phyloP scores from a whole-genome alignment of 129 eudicot species.

The Chrysanthemum makinoi region DNA sequence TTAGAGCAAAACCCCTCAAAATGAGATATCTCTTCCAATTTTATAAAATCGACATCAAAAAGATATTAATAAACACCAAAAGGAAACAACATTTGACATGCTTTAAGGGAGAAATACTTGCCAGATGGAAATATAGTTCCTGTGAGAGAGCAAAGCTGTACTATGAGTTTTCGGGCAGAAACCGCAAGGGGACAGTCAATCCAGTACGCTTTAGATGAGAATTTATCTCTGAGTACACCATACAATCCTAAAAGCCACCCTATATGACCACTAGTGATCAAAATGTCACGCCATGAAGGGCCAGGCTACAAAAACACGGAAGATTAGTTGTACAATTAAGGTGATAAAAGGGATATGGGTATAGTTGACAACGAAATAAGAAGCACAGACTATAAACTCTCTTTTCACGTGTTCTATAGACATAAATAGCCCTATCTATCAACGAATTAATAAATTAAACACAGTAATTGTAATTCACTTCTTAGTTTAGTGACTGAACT shows the following conservation, averaged over 20 bases:
- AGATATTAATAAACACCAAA: neutral
- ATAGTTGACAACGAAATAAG: conserved; percentile 8
- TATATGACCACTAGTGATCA: conserved; percentile 82
- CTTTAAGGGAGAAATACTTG: conserved; percentile 30
- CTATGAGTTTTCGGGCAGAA: conserved; percentile 81
- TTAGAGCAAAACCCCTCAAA: neutral
- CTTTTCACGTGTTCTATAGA: neutral
- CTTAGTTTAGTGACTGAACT: conserved; percentile 5
- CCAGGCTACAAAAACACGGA: conserved; percentile 66
- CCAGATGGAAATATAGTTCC: conserved; percentile 91
- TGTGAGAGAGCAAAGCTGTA: conserved; percentile 78
- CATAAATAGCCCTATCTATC: neutral
- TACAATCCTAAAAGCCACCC: conserved; percentile 83
- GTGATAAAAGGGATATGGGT: conserved; percentile 7
- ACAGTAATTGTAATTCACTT: neutral
- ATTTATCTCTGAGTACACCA: conserved; percentile 77
- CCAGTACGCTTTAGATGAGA: conserved; percentile 78
- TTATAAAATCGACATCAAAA: neutral
- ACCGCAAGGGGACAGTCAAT: conserved; percentile 98
- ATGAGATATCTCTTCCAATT: too few species aligned
- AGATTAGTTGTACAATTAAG: conserved; percentile 12
- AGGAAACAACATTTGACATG: conserved; percentile 6
- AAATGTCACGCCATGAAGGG: conserved; percentile 76
- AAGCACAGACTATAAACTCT: neutral
- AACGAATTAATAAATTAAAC: neutral